These are phyloP conservation scores for Withania somnifera DNA, from an alignment of 305 asterid genomes.

Conservation along the genomic window DNA sequence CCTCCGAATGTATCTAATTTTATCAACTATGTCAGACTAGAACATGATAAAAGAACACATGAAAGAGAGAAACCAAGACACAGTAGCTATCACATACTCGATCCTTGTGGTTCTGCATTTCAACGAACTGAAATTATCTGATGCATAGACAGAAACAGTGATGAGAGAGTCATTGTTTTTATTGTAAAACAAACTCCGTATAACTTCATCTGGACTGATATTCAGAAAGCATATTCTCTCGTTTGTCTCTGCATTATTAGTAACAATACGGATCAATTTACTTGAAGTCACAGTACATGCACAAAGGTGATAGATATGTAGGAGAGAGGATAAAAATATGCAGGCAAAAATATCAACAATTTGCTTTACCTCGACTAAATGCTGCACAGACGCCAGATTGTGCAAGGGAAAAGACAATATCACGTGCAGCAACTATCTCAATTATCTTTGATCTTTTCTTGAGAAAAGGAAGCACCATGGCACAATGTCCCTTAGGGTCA, in stretches of 20 bases:
- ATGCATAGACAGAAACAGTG: constrained; percentile 94
- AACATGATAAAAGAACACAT: background rate
- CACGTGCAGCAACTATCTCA: constrained; percentile 96
- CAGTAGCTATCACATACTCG: constrained; percentile 45
- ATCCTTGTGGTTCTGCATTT: constrained; percentile 96
- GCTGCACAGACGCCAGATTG: constrained; percentile 99
- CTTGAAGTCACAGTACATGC: background rate
- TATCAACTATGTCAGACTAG: background rate
- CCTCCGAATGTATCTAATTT: constrained; percentile 62
- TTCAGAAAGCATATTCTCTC: constrained; percentile 94
- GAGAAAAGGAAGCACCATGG: constrained; percentile 68
- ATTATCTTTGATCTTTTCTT: constrained; percentile 85
- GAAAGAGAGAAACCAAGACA: background rate
- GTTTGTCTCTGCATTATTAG: constrained; percentile 68
- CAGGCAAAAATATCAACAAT: background rate
- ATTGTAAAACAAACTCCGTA: constrained; percentile 94
- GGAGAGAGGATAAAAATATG: background rate
- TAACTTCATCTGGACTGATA: constrained; percentile 91
- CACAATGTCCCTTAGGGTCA: constrained; percentile 82
- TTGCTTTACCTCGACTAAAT: constrained; percentile 68
- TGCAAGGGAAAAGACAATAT: constrained; percentile 96
- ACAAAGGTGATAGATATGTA: background rate
- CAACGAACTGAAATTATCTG: constrained; percentile 82
- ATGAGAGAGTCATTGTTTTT: constrained; percentile 94
- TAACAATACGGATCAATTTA: constrained; percentile 1